phyloP scores from a whole-genome alignment of 495 filamentous ascomycete genomes.

The Neurospora sp. region DNA sequence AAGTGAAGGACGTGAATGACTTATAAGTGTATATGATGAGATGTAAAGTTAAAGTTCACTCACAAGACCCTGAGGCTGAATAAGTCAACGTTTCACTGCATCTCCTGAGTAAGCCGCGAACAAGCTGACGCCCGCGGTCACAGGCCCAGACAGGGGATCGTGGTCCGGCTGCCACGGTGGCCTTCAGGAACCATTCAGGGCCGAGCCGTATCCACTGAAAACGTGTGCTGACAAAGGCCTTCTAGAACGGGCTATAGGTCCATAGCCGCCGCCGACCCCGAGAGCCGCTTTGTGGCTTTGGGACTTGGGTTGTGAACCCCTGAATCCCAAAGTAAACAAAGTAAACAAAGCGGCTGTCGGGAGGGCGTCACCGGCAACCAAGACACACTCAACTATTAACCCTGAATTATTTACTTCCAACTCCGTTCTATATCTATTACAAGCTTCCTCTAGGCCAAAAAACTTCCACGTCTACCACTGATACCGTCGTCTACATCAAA shows the following conservation, averaged over 20 bases:
- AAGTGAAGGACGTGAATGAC: background rate
- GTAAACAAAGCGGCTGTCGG: background rate
- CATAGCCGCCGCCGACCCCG: background rate
- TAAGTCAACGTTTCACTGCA: background rate
- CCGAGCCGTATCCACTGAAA: background rate
- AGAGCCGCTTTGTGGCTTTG: background rate
- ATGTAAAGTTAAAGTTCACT: background rate
- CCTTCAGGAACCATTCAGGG: background rate
- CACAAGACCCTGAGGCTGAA: background rate
- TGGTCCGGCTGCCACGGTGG: background rate
- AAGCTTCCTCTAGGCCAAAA: background rate
- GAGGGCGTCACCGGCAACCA: too few species aligned
- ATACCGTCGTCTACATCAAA: conserved; percentile 53
- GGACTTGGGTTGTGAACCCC: background rate
- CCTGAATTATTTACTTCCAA: background rate
- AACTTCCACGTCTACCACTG: too few species aligned
- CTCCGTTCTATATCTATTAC: background rate
- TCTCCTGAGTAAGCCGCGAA: background rate
- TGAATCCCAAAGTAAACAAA: background rate
- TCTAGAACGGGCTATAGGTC: too few species aligned
- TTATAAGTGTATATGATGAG: background rate
- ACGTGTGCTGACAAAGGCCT: background rate
- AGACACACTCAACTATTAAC: background rate
- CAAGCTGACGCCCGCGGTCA: background rate
- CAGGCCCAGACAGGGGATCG: background rate